Base-by-base conservation (phyloP, 2,329 filamentous ascomycete genomes). In the Chalaropsis thielavioides region DNA sequence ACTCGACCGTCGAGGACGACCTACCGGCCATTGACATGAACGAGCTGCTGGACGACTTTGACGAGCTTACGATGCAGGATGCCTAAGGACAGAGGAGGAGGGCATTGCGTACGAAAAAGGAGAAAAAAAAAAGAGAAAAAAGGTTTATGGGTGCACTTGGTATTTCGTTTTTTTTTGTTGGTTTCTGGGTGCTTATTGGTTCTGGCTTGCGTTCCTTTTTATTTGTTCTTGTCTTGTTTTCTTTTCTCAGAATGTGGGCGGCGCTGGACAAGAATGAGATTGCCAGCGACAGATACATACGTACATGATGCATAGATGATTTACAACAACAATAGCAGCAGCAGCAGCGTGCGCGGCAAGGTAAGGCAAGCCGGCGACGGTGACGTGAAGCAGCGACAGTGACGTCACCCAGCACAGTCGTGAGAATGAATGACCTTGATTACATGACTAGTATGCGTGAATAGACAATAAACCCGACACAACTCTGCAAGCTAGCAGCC, bases 11-110 rank as follows among this genome's bases (percentile, higher is more conserved):
- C 17, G 82, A 81, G 17, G 84, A 83, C 51, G 85, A 85, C 51
- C 81, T 80, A 62, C 89, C 89, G 2, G 80, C 83, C 71, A 86
- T 94, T 69, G 80, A 85, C 72, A 86, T 92, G 84, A 82, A 92
- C 22, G 88, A 92, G 74, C 75, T 96, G 72, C 79, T 96, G 71
- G 92, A 96, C 73, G 92, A 96, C 74, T 91, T 96, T 79, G 91
- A 95, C 72, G 92, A 96, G 71, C 83, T 96, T 73, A 85, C 82
- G 58, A 85, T 95, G 77, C 76, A 83, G 68, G 84, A 87, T 66
- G 75, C 75, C n/a, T 69, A 71, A 35, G 66, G 66, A 63, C n/a
- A 17, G 15, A n/a, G 43, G 15, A 46, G 43, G 15, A n/a, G n/a
- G n/a, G n/a, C n/a, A n/a, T n/a, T n/a, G n/a, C n/a, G n/a, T n/a